Evolutionary conservation across 345 rosid species (phyloP), one percentile per base, ranked within the genome.

Genomic region (Sonneratia caseolaris): DNA sequence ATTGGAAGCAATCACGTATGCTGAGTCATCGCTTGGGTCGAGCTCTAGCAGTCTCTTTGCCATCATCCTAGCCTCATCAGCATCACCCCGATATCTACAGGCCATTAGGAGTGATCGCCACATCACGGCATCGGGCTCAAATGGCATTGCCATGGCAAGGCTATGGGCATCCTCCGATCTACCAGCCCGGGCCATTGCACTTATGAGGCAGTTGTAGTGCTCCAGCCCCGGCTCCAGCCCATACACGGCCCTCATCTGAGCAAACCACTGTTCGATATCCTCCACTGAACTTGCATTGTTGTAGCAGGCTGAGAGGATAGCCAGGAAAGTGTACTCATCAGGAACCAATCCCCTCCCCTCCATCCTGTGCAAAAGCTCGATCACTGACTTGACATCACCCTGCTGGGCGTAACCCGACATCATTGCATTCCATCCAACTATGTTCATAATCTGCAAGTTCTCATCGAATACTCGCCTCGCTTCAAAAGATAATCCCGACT

Each of bases 321-420:
- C 87, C 16, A 83, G 72, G 70, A 83, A 80, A 59, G 76, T 80
- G 48, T 77, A 86, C 21, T 76, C 79, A 72, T 83, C 87, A 0
- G 89, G 86, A 4, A 59, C 73, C 69, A 83, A 66, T 10, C 82
- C 76, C 37, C 55, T 5, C 47, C 43, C 48, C 51, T 74, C 73
- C 82, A 81, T 75, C 2, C n/a, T 67, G 61, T 15, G 47, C 42
- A 81, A 83, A 79, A 85, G 75, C 75, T 77, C 74, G 2, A 78
- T 51, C 10, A 74, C 84, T 0, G 81, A 64, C n/a, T 40, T 47
- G 2, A 51, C 55, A 74, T 83, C 80, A 10, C 89, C 89, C 8
- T 76, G 89, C 27, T 85, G 86, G 37, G 86, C 83, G 67, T 83
- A 85, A 56, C 74, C 76, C 14, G 84, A 74, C 83, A 83, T 81